Evolutionary conservation across 371 early-diverging fungal species (phyloP).

Genomic region (Mucor velutinosus): DNA sequence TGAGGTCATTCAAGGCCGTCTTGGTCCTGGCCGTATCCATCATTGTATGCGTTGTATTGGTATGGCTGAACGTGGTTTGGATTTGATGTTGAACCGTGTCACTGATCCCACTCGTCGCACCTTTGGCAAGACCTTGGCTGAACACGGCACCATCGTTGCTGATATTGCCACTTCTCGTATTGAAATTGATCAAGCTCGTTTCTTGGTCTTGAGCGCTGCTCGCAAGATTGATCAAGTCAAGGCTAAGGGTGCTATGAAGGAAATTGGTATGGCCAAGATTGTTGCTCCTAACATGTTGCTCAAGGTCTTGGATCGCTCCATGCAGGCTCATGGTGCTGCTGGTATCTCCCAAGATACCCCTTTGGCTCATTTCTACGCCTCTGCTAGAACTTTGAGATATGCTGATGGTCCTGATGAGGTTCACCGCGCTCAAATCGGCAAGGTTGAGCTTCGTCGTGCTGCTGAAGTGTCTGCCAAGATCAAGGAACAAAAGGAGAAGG

Average conservation of each 20-base stretch:
- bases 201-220: constrained; percentile 90
- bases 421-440: constrained; percentile 47
- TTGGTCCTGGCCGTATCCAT: constrained; percentile 88
- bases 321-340: constrained; percentile 91
- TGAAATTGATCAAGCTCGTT: constrained; percentile 88
- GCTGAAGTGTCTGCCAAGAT: constrained; percentile 33
- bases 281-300: constrained; percentile 80
- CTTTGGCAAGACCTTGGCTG: constrained; percentile 82
- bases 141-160: constrained; percentile 79
- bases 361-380: constrained; percentile 84
- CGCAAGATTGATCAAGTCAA: constrained; percentile 85
- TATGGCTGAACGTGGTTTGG: constrained; percentile 90
- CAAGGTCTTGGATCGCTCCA: constrained; percentile 81
- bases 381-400: constrained; percentile 83
- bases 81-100: constrained; percentile 81
- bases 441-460: constrained; percentile 51
- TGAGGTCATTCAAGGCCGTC: constrained; percentile 94
- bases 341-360: constrained; percentile 89
- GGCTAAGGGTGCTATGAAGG: constrained; percentile 86
- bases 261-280: constrained; percentile 94
- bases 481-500: constrained; percentile 41
- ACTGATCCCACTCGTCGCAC: constrained; percentile 83
- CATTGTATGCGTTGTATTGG: constrained; percentile 94
- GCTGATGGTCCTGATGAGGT: constrained; percentile 77
- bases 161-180: constrained; percentile 87